Evolutionary conservation across 148 eudicot genomes (phyloP).

Genomic region (Limonium bicolor): DNA sequence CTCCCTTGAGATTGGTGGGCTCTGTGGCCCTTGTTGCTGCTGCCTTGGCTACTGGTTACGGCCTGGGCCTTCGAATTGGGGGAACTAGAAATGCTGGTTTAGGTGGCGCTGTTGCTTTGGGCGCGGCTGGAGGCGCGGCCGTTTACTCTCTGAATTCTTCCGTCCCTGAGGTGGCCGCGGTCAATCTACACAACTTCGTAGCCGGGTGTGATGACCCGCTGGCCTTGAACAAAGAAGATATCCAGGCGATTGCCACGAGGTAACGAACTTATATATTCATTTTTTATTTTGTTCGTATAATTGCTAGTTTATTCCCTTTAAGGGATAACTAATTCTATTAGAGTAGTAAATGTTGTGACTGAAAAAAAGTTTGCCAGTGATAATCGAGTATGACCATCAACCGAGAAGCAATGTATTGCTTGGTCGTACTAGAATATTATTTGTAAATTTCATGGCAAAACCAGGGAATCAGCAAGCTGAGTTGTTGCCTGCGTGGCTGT

Average conservation of each 20-base stretch:
- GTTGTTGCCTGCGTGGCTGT: no score
- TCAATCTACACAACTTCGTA: conserved; percentile 57
- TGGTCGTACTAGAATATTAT: no score
- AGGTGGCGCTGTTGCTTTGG: conserved; percentile 48
- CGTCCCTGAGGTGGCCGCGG: conserved; percentile 76
- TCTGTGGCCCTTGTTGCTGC: conserved; percentile 42
- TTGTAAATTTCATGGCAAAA: no score
- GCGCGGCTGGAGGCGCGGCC: conserved; percentile 58
- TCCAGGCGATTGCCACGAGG: conserved; percentile 58
- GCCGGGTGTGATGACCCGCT: conserved; percentile 44
- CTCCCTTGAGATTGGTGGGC: conserved; percentile 34
- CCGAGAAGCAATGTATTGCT: no score
- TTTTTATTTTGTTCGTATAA: no score
- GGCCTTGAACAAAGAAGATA: conserved; percentile 43
- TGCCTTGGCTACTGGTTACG: conserved; percentile 58
- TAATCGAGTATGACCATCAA: no score
- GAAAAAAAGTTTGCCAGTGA: no score
- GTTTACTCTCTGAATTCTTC: conserved; percentile 46
- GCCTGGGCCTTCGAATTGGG: conserved; percentile 41
- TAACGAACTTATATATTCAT: not conserved
- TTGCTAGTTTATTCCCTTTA: no score
- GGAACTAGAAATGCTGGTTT: conserved; percentile 26
- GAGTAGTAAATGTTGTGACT: no score
- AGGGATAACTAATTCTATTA: no score
- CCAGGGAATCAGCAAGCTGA: no score